Conservation (phyloP, 108 stramenopile genomes). For the Cyclotella distinguenda region DNA sequence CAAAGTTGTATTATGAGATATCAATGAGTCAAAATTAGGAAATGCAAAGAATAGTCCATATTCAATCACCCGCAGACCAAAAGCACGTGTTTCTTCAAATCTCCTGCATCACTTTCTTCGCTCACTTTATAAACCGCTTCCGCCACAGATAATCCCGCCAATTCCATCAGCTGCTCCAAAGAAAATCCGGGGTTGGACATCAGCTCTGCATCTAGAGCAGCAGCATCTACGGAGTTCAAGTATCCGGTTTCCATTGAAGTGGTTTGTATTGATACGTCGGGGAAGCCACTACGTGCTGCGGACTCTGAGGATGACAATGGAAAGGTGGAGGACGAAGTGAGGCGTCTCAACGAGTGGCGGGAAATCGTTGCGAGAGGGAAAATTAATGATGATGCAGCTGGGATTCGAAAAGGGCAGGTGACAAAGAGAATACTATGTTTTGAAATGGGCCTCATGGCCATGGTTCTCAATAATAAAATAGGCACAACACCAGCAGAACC, state of each 20-base stretch:
- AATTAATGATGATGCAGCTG: background rate
- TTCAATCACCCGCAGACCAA: slow-evolving; percentile 45
- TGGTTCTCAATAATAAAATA: too few relatives aligned
- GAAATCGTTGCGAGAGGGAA: background rate
- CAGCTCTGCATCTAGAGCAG: slow-evolving; percentile 90
- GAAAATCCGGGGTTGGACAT: slow-evolving; percentile 93
- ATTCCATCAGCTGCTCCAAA: slow-evolving; percentile 99
- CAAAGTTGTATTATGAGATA: background rate
- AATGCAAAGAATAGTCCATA: background rate
- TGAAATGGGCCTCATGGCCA: too few relatives aligned
- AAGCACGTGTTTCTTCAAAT: slow-evolving; percentile 50
- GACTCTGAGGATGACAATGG: background rate
- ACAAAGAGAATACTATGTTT: background rate
- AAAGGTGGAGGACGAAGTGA: background rate
- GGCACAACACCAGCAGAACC: too few relatives aligned
- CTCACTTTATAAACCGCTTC: slow-evolving; percentile 76
- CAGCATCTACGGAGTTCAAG: slow-evolving; percentile 74
- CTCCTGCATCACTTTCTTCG: background rate
- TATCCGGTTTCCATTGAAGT: slow-evolving; percentile 63
- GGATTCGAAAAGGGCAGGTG: too few relatives aligned
- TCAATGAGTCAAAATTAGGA: background rate
- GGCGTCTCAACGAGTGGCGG: background rate
- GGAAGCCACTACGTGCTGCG: background rate
- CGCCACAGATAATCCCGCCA: slow-evolving; percentile 94
- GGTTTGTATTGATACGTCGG: background rate